Conservation (phyloP, 2,329 filamentous ascomycete genomes). For the Microcyclospora tardicrescens region DNA sequence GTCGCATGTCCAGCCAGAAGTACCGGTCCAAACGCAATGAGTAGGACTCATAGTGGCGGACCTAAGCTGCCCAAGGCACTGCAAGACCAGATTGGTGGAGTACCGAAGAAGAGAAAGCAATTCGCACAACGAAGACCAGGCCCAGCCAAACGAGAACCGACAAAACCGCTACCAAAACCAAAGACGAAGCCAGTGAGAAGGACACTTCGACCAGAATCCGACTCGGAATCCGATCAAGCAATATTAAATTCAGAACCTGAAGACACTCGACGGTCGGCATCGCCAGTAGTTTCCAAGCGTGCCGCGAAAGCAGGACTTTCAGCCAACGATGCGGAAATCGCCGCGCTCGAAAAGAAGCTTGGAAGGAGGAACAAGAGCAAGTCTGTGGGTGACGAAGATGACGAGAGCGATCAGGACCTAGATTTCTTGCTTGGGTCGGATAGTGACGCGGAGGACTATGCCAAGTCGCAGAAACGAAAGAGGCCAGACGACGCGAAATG, state of each 20-base stretch:
- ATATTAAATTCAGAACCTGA: conserved; percentile 2
- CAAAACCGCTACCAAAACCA: conserved; percentile 12
- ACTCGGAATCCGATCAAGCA: conserved; percentile 2
- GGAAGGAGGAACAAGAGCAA: conserved; percentile 62
- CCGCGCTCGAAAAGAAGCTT: conserved; percentile 72
- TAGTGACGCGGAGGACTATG: conserved; percentile 34
- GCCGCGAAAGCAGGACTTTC: conserved; percentile 43
- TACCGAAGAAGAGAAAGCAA: conserved; percentile 10
- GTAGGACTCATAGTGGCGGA: conserved; percentile 4
- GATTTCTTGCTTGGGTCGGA: conserved; percentile 52
- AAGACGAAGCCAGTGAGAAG: conserved; percentile 3
- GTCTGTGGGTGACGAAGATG: conserved; percentile 60
- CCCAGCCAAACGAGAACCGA: conserved; percentile 47
- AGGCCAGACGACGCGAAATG: conserved; percentile 47
- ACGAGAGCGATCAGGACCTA: conserved; percentile 63
- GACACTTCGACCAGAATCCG: background rate
- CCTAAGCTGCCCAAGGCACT: conserved; percentile 36
- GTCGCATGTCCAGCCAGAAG: conserved; percentile 1
- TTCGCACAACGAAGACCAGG: conserved; percentile 34
- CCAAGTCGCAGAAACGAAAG: conserved; percentile 41
- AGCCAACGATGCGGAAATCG: conserved; percentile 80
- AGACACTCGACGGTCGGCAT: conserved; percentile 1
- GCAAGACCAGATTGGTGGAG: conserved; percentile 28
- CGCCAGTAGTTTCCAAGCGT: conserved; percentile 9
- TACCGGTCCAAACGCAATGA: too few species aligned